Base-by-base conservation (phyloP, 2,329 filamentous ascomycete genomes). In the Colletotrichum brevisporum region DNA sequence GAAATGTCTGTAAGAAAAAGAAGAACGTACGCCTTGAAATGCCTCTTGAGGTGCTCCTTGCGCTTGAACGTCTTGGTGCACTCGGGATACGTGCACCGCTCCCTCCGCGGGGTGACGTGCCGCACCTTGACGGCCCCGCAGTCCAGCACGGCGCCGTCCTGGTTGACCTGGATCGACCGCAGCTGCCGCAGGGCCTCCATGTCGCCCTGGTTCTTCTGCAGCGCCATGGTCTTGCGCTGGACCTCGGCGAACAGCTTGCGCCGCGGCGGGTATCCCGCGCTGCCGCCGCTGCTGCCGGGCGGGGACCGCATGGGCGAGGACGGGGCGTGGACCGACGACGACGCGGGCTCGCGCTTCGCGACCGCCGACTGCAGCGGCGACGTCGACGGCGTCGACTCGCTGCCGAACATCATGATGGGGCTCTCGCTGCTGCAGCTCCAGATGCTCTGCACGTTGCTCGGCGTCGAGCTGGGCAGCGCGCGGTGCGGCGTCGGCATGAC, bases 41-140 rank as follows among this genome's bases (percentile, higher is more conserved):
- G 87, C 31, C 87, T 82, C 78, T 88, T 89, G 18, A 88, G 77
- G 70, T 89, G 87, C 75, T 89, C 87, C 26, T 83, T 84, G 63
- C 86, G 81, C 72, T 85, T 83, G 69, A 86, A 88, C 0, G 81
- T 82, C 72, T 83, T 84, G 71, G 81, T 75, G 75, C 86, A 89
- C 31, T 80, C 80, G 6, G 80, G 80, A 39, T 83, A 81, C 16
- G 82, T 77, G 71, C 86, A 88, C 70, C 82, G 43, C 54, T 72
- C 68, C 21, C 69, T 53, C 39, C 71, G 58, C 2, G 63, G 59
- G 18, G 71, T 66, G 26, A 79, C 72, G 16, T 73, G 67, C 16
- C 69, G 69, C 47, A 71, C 62, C 48, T 62, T 61, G 13, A 69
- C 65, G 12, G 63, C 51, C 56, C 66, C 71, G 71, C 70, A 45